Conservation (phyloP, 1,284 basidiomycete species). For the Volvariella volvacea region DNA sequence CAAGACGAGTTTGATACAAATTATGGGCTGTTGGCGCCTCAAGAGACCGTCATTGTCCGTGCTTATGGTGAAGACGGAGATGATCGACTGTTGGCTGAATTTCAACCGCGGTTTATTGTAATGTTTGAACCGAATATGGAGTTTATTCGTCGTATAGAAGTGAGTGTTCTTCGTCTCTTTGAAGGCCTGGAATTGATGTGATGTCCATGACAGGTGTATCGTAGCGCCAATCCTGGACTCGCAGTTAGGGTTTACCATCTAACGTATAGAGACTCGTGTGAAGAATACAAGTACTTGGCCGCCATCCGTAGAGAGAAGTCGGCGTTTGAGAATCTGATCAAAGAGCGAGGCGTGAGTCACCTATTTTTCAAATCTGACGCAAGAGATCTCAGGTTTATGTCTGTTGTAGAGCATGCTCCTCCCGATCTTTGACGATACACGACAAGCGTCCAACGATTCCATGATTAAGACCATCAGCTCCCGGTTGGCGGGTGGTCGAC, state of each 20-base stretch:
- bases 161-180: conserved; percentile 23
- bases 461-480: conserved; percentile 85
- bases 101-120: conserved; percentile 87
- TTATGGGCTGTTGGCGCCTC: conserved; percentile 78
- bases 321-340: conserved; percentile 90
- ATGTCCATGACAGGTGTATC: conserved; percentile 63
- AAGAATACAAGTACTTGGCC: conserved; percentile 93
- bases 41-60: conserved; percentile 81
- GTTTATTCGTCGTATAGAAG: conserved; percentile 91
- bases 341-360: conserved; percentile 77
- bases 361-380: conserved; percentile 1
- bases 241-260: conserved; percentile 94
- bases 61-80: conserved; percentile 92
- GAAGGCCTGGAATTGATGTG: not conserved
- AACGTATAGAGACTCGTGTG: conserved; percentile 87
- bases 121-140: conserved; percentile 95
- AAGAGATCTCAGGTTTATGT: not conserved
- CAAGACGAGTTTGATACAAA: conserved; percentile 65
- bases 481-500: conserved; percentile 81
- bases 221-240: conserved; percentile 73
- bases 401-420: conserved; percentile 80
- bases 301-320: conserved; percentile 90
- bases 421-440: conserved; percentile 76
- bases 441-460: conserved; percentile 40
- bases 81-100: conserved; percentile 82